Conservation (phyloP, 2,329 filamentous ascomycete genomes). For the Talaromyces sp. region DNA sequence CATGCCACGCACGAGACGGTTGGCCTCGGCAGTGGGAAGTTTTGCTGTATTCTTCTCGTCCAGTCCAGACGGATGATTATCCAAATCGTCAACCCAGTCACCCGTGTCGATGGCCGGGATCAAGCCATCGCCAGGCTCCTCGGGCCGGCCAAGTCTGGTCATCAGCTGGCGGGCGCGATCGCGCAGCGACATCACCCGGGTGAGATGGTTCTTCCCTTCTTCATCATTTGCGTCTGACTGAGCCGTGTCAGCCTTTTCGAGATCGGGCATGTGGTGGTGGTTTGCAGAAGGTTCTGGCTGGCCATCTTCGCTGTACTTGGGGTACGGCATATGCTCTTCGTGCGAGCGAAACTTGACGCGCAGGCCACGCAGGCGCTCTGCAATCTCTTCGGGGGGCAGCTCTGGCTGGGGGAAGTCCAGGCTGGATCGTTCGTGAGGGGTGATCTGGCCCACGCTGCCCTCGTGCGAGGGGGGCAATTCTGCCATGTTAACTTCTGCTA, state of each 20-base stretch:
- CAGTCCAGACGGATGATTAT: background rate
- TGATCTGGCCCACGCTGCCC: conserved; percentile 3
- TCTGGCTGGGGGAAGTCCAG: conserved; percentile 10
- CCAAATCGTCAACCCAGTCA: conserved; percentile 6
- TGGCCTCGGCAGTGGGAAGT: conserved; percentile 19
- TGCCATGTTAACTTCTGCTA: background rate
- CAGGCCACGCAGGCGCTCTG: conserved; percentile 6
- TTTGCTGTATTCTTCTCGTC: background rate
- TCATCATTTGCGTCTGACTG: conserved; percentile 5
- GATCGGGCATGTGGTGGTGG: background rate
- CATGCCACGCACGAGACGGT: conserved; percentile 26
- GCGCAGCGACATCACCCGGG: background rate
- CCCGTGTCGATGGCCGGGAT: conserved; percentile 1
- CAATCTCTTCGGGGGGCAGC: conserved; percentile 8
- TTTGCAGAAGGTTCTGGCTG: background rate
- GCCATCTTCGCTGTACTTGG: conserved; percentile 6
- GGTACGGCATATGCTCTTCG: conserved; percentile 9
- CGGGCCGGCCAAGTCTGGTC: conserved; percentile 9
- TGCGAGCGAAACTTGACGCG: conserved; percentile 10
- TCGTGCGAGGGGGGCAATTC: background rate
- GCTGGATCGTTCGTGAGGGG: conserved; percentile 8
- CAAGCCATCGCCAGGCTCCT: conserved; percentile 11
- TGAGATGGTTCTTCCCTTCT: conserved; percentile 5
- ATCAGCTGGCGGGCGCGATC: conserved; percentile 11
- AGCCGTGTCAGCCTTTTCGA: conserved; percentile 10